Percentiles rank a stretch among this genome's conserved stretches.
These are phyloP conservation scores for Trichoderma sp. DNA, from an alignment of 2,329 filamentous ascomycete species.

Conservation along the genomic window DNA sequence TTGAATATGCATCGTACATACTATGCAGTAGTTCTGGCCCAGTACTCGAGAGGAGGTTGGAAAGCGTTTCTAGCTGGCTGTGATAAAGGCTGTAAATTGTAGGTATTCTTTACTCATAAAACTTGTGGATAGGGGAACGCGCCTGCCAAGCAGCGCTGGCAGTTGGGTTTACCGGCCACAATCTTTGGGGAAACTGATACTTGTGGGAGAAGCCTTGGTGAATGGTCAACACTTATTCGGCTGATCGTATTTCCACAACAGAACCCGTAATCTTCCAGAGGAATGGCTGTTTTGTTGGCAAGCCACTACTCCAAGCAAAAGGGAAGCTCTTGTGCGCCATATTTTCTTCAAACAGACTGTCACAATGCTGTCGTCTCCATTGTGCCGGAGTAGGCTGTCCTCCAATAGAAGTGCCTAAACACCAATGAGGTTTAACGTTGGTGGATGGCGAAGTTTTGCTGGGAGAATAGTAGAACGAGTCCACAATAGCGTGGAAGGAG, in stretches of 20 bases:
- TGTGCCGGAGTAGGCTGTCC: not conserved
- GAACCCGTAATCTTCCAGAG: not conserved
- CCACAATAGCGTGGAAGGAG: constrained; percentile 9
- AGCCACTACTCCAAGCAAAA: not conserved
- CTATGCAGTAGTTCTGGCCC: not conserved
- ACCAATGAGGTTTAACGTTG: not conserved
- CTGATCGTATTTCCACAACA: not conserved
- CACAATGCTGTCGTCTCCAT: not conserved
- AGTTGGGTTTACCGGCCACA: not conserved
- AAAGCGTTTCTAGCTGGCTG: not conserved
- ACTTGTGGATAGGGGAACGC: not conserved
- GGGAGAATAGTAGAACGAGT: not conserved
- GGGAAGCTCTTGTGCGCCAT: not conserved
- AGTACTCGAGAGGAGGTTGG: not conserved
- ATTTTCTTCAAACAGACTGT: not conserved
- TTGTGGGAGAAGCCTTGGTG: not conserved
- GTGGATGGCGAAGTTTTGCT: not conserved
- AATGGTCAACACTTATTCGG: not conserved
- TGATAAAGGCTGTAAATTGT: not conserved
- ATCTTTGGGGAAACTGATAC: not conserved
- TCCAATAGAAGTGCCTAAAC: not conserved
- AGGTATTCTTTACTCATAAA: not conserved
- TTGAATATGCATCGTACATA: not conserved
- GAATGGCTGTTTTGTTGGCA: not conserved
- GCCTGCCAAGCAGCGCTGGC: not conserved